Conservation (phyloP, 306 rosid genomes). For the Corylus avellana region DNA sequence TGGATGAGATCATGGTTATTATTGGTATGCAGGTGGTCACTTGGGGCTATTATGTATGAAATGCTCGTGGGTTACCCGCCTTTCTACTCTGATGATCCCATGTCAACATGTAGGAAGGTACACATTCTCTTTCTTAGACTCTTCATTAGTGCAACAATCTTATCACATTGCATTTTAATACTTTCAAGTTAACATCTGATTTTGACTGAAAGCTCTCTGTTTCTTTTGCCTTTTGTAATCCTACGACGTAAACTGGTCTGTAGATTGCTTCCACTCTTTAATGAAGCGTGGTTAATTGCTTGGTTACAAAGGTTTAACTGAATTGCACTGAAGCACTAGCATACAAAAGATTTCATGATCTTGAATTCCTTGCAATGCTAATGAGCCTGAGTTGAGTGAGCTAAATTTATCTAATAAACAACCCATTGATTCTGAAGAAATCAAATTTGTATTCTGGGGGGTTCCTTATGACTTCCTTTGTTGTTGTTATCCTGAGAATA, state of each 20-base stretch:
- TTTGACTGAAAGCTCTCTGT: constrained; percentile 1
- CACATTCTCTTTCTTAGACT: constrained; percentile 25
- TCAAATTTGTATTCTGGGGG: background rate
- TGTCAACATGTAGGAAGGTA: constrained; percentile 98
- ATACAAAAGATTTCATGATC: background rate
- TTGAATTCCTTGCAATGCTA: background rate
- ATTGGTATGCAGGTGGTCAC: constrained; percentile 84
- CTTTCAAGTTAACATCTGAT: constrained; percentile 12
- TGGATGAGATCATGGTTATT: constrained; percentile 24
- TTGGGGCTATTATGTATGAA: constrained; percentile 99
- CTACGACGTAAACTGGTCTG: background rate
- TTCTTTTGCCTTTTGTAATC: constrained; percentile 3
- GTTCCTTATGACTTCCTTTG: background rate
- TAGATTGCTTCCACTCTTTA: constrained; percentile 2
- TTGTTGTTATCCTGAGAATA: background rate
- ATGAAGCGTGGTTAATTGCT: background rate
- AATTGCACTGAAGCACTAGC: background rate
- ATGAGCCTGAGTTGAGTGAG: background rate
- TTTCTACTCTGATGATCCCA: constrained; percentile 97
- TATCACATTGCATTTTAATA: constrained; percentile 14
- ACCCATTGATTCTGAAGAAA: background rate
- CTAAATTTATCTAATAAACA: background rate
- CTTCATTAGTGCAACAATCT: background rate
- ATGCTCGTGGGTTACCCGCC: constrained; percentile 99
- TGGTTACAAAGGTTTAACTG: background rate